Percentiles rank a stretch among this genome's conserved stretches.
Conservation (phyloP, 2,329 filamentous ascomycete species). For the Sporothrix sp. region DNA sequence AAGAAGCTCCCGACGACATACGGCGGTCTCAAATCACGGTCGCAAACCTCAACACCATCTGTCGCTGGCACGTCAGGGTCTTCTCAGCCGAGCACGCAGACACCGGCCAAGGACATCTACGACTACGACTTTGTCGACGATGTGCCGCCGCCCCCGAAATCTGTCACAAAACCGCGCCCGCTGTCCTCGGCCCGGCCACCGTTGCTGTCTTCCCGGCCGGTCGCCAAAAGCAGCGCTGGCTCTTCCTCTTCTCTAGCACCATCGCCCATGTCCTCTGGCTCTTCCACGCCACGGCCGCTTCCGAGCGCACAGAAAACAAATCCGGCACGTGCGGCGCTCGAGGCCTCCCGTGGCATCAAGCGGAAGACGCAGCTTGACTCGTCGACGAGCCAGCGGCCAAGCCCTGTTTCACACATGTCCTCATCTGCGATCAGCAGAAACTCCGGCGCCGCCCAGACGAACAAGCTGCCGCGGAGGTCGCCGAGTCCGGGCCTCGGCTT, state of each 20-base stretch:
- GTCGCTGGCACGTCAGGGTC: slow-evolving; percentile 2
- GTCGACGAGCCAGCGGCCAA: background rate
- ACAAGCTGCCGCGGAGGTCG: background rate
- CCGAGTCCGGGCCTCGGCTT: background rate
- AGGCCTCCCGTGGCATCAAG: slow-evolving; percentile 12
- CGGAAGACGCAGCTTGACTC: slow-evolving; percentile 13
- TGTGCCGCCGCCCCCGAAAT: slow-evolving; percentile 6
- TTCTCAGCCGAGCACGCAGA: background rate
- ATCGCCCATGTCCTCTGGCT: background rate
- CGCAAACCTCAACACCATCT: slow-evolving; percentile 10
- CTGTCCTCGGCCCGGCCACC: background rate
- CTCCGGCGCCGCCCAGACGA: background rate
- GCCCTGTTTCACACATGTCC: background rate
- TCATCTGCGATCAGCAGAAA: background rate
- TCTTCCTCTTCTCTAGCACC: background rate
- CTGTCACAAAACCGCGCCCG: background rate
- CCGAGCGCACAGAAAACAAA: slow-evolving; percentile 2
- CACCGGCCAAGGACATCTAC: slow-evolving; percentile 15
- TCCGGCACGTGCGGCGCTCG: background rate
- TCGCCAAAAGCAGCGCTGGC: background rate
- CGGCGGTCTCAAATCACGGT: slow-evolving; percentile 20
- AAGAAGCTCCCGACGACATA: slow-evolving; percentile 24
- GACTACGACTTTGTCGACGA: slow-evolving; percentile 19
- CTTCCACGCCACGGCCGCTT: background rate
- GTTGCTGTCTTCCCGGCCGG: background rate